These are phyloP conservation scores for Neoboletus subvelutipes DNA, from an alignment of 768 basidiomycete genomes.

Conservation along the genomic window DNA sequence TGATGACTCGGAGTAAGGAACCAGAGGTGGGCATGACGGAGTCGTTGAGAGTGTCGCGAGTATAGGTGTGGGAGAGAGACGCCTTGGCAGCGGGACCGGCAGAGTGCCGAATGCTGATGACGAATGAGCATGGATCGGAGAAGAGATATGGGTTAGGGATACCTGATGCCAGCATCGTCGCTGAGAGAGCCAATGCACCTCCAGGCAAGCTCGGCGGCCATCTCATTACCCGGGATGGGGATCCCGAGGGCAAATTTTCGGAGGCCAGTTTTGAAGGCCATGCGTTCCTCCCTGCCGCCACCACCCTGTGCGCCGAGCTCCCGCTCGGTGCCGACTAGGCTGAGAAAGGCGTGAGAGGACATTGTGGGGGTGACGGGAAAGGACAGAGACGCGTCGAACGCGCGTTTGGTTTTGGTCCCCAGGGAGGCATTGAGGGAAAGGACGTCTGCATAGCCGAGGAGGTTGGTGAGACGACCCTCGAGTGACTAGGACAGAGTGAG, in stretches of 20 bases:
- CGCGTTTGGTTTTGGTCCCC: constrained; percentile 84
- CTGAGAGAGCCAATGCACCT: constrained; percentile 71
- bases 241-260: constrained; percentile 19
- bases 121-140: constrained; percentile 2
- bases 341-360: constrained; percentile 65
- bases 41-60: constrained; percentile 48
- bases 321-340: constrained; percentile 70
- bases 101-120: constrained; percentile 71
- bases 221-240: constrained; percentile 52
- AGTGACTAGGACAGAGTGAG: constrained; percentile 50
- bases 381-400: constrained; percentile 70
- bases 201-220: constrained; percentile 81
- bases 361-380: constrained; percentile 64
- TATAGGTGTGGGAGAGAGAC: constrained; percentile 74
- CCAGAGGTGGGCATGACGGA: constrained; percentile 28
- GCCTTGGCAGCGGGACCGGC: constrained; percentile 85
- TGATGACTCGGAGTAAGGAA: constrained; percentile 19
- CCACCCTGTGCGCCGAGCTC: constrained; percentile 52
- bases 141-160: background rate
- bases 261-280: constrained; percentile 70
- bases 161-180: constrained; percentile 83
- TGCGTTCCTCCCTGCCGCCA: constrained; percentile 34
- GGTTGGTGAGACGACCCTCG: constrained; percentile 79
- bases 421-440: constrained; percentile 79
- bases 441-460: constrained; percentile 89